phyloP scores from a whole-genome alignment of 2,329 filamentous ascomycete species.

The Microascus cirrosus region DNA sequence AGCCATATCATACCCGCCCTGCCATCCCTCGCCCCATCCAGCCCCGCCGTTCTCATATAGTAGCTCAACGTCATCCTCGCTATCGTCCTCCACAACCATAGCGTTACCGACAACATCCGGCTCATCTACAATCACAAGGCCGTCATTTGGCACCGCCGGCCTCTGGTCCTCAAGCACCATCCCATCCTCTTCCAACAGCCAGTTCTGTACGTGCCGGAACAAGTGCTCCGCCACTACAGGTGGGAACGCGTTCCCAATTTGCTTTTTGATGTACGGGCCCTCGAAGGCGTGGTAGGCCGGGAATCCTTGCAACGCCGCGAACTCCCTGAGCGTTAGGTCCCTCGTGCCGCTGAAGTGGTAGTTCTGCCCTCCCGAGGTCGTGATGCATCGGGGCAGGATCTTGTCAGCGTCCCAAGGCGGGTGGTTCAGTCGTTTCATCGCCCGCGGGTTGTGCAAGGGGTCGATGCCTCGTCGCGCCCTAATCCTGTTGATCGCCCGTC shows the following conservation, averaged over 20 bases:
- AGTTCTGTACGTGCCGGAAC: constrained; percentile 34
- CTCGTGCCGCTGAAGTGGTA: constrained; percentile 56
- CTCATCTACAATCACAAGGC: constrained; percentile 4
- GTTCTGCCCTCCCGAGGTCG: constrained; percentile 49
- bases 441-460: constrained; percentile 25
- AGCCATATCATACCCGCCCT: not conserved
- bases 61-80: not conserved
- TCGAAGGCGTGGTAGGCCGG: constrained; percentile 49
- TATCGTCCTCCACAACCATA: not conserved
- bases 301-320: constrained; percentile 60
- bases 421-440: constrained; percentile 15
- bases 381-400: constrained; percentile 48
- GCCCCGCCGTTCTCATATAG: not conserved
- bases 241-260: constrained; percentile 75
- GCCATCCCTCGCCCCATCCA: not conserved
- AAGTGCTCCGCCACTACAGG: constrained; percentile 41
- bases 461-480: constrained; percentile 14
- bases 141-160: not conserved
- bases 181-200: constrained; percentile 30
- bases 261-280: constrained; percentile 34
- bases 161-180: not conserved
- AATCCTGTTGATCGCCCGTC: constrained; percentile 26
- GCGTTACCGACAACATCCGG: not conserved
- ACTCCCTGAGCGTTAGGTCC: constrained; percentile 55
- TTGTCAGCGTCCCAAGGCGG: constrained; percentile 31